phyloP scores from a whole-genome alignment of 2,329 filamentous ascomycete species.

The Chalaropsis thielavioides region DNA sequence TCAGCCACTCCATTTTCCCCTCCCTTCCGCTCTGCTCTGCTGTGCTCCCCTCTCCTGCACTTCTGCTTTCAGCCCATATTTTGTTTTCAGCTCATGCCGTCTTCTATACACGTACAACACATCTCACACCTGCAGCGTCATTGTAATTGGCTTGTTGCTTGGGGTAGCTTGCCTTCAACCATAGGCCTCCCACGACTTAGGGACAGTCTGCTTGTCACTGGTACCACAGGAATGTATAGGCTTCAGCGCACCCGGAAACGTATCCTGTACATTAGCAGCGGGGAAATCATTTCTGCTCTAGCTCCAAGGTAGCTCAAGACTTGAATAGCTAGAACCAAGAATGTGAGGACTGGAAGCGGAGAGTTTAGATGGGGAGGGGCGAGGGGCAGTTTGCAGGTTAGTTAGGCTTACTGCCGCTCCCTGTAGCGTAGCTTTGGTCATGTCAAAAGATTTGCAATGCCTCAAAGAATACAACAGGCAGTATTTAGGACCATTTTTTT shows the following conservation, averaged over 20 bases:
- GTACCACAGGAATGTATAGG: background rate
- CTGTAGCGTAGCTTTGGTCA: background rate
- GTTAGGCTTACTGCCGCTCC: background rate
- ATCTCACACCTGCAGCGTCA: background rate
- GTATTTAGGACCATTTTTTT: background rate
- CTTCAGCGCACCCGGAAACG: background rate
- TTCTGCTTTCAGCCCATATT: background rate
- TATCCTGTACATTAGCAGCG: background rate
- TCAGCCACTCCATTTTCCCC: background rate
- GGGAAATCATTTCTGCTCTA: background rate
- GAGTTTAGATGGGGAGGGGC: background rate
- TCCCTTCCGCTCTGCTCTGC: background rate
- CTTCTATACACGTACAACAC: background rate
- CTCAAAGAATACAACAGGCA: background rate
- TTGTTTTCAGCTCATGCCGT: conserved; percentile 7
- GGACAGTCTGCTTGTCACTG: background rate
- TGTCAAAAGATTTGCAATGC: background rate
- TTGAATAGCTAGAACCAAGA: background rate
- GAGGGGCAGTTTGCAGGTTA: background rate
- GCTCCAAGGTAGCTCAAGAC: background rate
- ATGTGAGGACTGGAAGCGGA: background rate
- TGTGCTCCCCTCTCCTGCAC: background rate
- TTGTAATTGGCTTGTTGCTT: background rate
- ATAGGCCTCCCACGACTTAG: background rate
- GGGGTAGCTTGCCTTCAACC: background rate